Evolutionary conservation across 2,329 filamentous ascomycete genomes (phyloP), one percentile per base, ranked within the genome.

Genomic region (Aspergillus arachidicola): DNA sequence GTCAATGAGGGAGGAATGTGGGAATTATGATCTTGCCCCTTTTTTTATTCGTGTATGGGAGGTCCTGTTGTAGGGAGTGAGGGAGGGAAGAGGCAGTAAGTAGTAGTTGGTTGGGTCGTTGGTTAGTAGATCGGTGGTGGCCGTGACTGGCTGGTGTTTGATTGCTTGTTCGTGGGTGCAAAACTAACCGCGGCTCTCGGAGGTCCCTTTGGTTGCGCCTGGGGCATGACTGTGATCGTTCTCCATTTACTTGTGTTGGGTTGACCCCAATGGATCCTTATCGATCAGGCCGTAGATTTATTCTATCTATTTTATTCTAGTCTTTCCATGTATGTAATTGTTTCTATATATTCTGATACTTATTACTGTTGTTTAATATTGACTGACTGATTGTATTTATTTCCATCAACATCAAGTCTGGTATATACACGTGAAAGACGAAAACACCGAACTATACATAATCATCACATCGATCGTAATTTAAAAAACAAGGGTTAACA

Each of bases 101-200:
- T 30, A 28, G 32, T 46, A 4, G 23, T 26, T 26, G n/a, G 54
- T 41, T 43, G 28, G 53, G 54, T 53, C 5, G 32, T 34, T 11
- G 16, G 32, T 34, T 12, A 36, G 34, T 51, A 54, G 30, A 58
- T 51, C 16, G 21, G 51, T 36, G 34, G 34, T 36, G 34, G 12
- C 14, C 11, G 11, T 36, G 34, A 36, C 38, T 41, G 38, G 32
- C 23, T 59, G 34, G 57, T 21, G 6, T 6, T 28, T 28, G 26
- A 28, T 7, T 28, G 59, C 61, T 59, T 56, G 58, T 23, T 48
- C 45, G 58, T 57, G 50, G 56, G 21, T 23, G 7, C n/a, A 58
- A 43, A 28, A 50, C 21, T 61, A 68, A 68, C 74, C 74, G 74
- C 74, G 74, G 74, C 68, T 73, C 65, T 75, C 74, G 73, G 73